phyloP scores from a whole-genome alignment of 768 basidiomycete species.

The Myochromella boudieri region DNA sequence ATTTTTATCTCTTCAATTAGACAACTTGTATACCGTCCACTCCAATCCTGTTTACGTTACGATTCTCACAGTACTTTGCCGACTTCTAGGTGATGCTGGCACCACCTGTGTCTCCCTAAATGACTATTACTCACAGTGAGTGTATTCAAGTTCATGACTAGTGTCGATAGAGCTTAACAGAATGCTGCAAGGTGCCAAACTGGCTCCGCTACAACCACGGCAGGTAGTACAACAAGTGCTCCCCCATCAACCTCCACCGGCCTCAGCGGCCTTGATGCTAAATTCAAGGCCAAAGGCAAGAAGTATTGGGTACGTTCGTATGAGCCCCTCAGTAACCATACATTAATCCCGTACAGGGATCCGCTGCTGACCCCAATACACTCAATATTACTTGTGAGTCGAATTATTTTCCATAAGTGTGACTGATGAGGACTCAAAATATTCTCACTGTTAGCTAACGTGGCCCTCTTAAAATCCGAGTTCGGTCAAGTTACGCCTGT shows the following conservation, averaged over 20 bases:
- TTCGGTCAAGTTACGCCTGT: constrained; percentile 39
- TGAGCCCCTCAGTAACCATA: not conserved
- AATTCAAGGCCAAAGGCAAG: constrained; percentile 26
- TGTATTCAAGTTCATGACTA: not conserved
- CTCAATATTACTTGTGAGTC: constrained; percentile 26
- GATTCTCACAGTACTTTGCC: not conserved
- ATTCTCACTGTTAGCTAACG: constrained; percentile 24
- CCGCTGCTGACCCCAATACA: constrained; percentile 29
- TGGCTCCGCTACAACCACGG: constrained; percentile 11
- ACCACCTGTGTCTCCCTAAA: constrained; percentile 29
- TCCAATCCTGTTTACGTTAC: not conserved
- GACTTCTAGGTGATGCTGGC: constrained; percentile 30
- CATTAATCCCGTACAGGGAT: constrained; percentile 19
- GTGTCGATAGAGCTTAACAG: not conserved
- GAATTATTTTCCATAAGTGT: not conserved
- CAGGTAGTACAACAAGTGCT: constrained; percentile 13
- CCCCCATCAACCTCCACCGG: constrained; percentile 20
- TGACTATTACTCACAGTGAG: constrained; percentile 28
- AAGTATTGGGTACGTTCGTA: constrained; percentile 26
- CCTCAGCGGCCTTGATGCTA: constrained; percentile 16
- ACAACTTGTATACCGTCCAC: constrained; percentile 18
- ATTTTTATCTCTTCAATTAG: constrained; percentile 10
- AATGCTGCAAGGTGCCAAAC: constrained; percentile 31
- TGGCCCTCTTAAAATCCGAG: constrained; percentile 28
- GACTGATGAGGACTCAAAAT: not conserved